Conservation (phyloP, 495 filamentous ascomycete genomes). For the Cudoniella acicularis region DNA sequence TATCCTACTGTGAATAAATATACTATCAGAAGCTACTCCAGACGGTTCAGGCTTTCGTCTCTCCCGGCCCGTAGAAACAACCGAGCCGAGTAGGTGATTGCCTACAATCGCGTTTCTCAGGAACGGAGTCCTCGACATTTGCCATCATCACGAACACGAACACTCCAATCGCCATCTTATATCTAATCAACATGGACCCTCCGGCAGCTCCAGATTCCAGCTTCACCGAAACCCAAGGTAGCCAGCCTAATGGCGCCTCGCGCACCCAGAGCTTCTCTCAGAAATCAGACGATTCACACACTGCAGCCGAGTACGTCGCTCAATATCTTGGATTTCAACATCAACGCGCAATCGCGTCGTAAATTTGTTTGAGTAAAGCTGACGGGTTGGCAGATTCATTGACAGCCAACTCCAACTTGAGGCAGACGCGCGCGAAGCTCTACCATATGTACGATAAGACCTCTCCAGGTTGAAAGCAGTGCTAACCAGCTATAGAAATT, state of each 20-base stretch:
- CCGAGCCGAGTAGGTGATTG: too few relatives aligned
- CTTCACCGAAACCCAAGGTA: neutral
- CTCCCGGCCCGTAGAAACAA: too few relatives aligned
- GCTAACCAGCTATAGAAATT: slow-evolving; percentile 61
- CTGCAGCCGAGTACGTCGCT: slow-evolving; percentile 71
- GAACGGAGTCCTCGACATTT: too few relatives aligned
- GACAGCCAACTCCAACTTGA: slow-evolving; percentile 86
- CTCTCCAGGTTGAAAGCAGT: slow-evolving; percentile 11
- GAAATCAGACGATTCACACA: slow-evolving; percentile 69
- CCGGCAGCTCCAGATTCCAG: slow-evolving; percentile 12
- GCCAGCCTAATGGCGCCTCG: neutral
- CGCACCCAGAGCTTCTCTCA: slow-evolving; percentile 45
- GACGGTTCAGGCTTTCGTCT: too few relatives aligned
- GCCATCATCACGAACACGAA: too few relatives aligned
- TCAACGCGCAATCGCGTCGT: neutral
- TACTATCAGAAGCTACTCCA: too few relatives aligned
- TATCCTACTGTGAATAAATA: too few relatives aligned
- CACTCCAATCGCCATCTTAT: too few relatives aligned
- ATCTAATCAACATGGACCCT: slow-evolving; percentile 19
- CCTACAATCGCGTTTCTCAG: too few relatives aligned
- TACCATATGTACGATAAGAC: slow-evolving; percentile 68
- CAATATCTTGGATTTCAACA: neutral
- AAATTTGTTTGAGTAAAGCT: neutral
- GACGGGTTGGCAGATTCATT: slow-evolving; percentile 64
- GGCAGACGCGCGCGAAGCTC: slow-evolving; percentile 86